Percentiles rank a stretch among this genome's conserved stretches.
These are phyloP conservation scores for Nemophila menziesii DNA, from an alignment of 257 asterid genomes.

Conservation along the genomic window DNA sequence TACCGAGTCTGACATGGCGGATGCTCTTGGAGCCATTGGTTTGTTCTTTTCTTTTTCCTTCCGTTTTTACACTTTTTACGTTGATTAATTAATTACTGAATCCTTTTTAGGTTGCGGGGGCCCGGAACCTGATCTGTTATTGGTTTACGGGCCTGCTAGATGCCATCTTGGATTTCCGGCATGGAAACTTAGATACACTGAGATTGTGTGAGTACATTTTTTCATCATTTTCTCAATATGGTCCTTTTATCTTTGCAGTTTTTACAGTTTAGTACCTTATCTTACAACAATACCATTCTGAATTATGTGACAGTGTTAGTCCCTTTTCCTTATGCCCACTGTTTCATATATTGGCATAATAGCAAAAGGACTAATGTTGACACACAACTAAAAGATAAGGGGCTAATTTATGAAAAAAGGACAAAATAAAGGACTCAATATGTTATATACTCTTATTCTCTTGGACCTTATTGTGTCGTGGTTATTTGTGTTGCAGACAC, in stretches of 20 bases:
- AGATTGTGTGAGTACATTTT: constrained; percentile 62
- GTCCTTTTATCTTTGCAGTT: no score
- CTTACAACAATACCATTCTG: no score
- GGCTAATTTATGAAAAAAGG: no score
- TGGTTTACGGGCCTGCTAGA: constrained; percentile 81
- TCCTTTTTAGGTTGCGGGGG: constrained; percentile 51
- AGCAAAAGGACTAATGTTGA: no score
- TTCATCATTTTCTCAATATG: neutral
- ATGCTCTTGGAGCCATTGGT: constrained; percentile 66
- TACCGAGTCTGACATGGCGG: constrained; percentile 63
- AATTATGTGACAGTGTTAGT: no score
- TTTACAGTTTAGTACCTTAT: no score
- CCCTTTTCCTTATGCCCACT: no score
- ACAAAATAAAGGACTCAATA: no score
- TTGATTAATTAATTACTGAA: constrained; percentile 7
- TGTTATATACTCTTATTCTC: neutral
- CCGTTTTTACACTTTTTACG: neutral
- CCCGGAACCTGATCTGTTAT: constrained; percentile 72
- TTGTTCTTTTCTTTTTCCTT: constrained; percentile 13
- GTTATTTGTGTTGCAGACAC: constrained; percentile 23
- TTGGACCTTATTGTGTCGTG: neutral
- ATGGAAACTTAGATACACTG: constrained; percentile 94
- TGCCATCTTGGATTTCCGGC: constrained; percentile 94
- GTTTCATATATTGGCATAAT: no score
- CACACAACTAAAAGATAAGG: no score